These are phyloP conservation scores for Spirogloea muscicola DNA, from an alignment of 139 green algal genomes.

Conservation along the genomic window DNA sequence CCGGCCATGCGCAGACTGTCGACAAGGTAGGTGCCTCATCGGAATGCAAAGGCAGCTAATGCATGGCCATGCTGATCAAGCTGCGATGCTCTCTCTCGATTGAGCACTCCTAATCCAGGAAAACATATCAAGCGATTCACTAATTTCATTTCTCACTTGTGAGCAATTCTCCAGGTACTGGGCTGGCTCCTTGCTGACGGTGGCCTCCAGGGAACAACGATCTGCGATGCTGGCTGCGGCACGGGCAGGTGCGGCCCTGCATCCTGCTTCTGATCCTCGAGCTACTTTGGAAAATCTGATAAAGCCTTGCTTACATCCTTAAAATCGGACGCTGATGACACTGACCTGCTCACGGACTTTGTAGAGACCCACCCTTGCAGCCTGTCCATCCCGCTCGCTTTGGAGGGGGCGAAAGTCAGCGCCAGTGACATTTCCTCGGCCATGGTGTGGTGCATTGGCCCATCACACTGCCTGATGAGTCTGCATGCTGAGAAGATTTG, in stretches of 20 bases:
- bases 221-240: conserved; percentile 90
- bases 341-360: conserved; percentile 49
- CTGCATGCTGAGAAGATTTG: too few relatives aligned
- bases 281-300: too few relatives aligned
- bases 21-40: conserved; percentile 81
- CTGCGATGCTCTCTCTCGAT: neutral
- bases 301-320: neutral
- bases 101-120: neutral
- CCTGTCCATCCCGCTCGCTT: conserved; percentile 50
- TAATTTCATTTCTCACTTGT: neutral
- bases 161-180: conserved; percentile 50
- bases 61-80: neutral
- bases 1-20: conserved; percentile 89
- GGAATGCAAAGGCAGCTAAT: conserved; percentile 2
- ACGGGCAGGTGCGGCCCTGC: conserved; percentile 61
- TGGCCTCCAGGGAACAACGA: conserved; percentile 65
- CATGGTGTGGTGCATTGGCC: conserved; percentile 26
- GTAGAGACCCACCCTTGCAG: conserved; percentile 64
- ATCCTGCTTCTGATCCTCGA: conserved; percentile 1
- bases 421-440: conserved; percentile 83
- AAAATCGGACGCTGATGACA: neutral
- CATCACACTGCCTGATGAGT: too few relatives aligned
- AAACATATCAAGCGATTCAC: neutral
- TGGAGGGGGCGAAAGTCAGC: conserved; percentile 69
- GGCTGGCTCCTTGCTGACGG: conserved; percentile 80